Percentiles rank a stretch among this genome's conserved stretches.
phyloP scores from a whole-genome alignment of 179 eudicot genomes.

The Sideroxylon spinosum region DNA sequence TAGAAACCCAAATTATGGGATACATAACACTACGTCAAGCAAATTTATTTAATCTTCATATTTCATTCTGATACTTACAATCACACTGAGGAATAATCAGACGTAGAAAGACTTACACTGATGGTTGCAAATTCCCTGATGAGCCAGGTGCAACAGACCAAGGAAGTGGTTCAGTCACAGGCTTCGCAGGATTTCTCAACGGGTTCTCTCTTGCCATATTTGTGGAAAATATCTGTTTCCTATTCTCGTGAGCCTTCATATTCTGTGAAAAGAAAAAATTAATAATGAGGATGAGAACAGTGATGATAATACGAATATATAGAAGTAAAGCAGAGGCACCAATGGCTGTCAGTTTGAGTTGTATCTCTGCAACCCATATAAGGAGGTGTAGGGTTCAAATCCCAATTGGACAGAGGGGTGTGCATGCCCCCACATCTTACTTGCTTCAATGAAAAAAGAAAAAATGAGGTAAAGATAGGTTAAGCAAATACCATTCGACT shows the following conservation, averaged over 20 bases:
- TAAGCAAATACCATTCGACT: neutral
- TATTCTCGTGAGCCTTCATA: conserved; percentile 76
- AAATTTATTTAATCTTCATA: neutral
- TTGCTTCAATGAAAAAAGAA: neutral
- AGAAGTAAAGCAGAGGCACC: conserved; percentile 2
- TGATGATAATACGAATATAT: neutral
- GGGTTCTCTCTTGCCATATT: conserved; percentile 61
- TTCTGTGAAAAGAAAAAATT: conserved; percentile 38
- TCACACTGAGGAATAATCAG: neutral
- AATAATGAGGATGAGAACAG: neutral
- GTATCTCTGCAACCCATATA: conserved; percentile 13
- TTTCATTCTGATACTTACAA: neutral
- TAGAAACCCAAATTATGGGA: neutral
- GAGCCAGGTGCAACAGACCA: conserved; percentile 55
- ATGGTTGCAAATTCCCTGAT: conserved; percentile 40
- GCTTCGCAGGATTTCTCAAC: conserved; percentile 43
- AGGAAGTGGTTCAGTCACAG: conserved; percentile 68
- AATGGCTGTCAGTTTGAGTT: neutral
- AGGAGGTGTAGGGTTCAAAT: neutral
- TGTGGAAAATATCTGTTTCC: conserved; percentile 75
- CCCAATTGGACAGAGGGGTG: neutral
- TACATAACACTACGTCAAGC: neutral
- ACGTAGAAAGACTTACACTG: conserved; percentile 33
- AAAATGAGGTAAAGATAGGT: neutral
- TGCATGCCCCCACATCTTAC: neutral